A percentile compares a stretch with the other conserved stretches of the same genome.
These are phyloP conservation scores for Osmozyma mogii DNA, from an alignment of 805 yeast species.

Conservation along the genomic window DNA sequence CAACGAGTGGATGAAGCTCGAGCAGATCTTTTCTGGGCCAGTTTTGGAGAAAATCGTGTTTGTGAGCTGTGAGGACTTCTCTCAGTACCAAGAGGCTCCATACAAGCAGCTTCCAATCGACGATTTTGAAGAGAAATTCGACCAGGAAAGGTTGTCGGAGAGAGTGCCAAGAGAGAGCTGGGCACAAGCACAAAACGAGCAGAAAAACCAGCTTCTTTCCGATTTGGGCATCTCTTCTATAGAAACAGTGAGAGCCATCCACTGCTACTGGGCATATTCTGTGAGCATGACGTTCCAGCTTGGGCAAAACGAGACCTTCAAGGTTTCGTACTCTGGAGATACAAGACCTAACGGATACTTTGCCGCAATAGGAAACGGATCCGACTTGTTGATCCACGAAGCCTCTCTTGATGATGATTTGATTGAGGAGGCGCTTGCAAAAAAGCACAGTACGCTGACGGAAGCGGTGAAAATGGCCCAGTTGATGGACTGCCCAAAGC, in stretches of 20 bases:
- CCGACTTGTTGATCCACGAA: slow-evolving; percentile 84
- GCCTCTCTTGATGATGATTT: slow-evolving; percentile 83
- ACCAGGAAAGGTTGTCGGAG: slow-evolving; percentile 11
- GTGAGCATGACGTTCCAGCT: slow-evolving; percentile 49
- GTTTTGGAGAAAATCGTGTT: slow-evolving; percentile 39
- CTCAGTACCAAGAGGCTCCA: slow-evolving; percentile 22
- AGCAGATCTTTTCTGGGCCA: slow-evolving; percentile 19
- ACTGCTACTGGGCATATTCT: slow-evolving; percentile 75
- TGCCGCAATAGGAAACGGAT: slow-evolving; percentile 53
- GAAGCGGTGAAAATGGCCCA: slow-evolving; percentile 73
- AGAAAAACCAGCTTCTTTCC: slow-evolving; percentile 28
- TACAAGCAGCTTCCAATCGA: slow-evolving; percentile 19
- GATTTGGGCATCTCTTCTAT: slow-evolving; percentile 39
- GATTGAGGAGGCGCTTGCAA: slow-evolving; percentile 67
- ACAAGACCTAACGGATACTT: slow-evolving; percentile 75
- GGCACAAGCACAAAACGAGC: slow-evolving; percentile 17
- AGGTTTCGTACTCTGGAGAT: slow-evolving; percentile 88
- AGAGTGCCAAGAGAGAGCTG: slow-evolving; percentile 13
- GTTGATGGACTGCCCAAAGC: slow-evolving; percentile 61
- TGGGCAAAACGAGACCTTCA: slow-evolving; percentile 35
- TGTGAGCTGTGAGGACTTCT: slow-evolving; percentile 54
- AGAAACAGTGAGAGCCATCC: slow-evolving; percentile 68
- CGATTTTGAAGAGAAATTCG: slow-evolving; percentile 26
- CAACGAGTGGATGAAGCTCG: slow-evolving; percentile 57
- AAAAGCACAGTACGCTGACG: slow-evolving; percentile 80